phyloP scores from a whole-genome alignment of 202 grass and related monocot species.

The Digitaria exilis region DNA sequence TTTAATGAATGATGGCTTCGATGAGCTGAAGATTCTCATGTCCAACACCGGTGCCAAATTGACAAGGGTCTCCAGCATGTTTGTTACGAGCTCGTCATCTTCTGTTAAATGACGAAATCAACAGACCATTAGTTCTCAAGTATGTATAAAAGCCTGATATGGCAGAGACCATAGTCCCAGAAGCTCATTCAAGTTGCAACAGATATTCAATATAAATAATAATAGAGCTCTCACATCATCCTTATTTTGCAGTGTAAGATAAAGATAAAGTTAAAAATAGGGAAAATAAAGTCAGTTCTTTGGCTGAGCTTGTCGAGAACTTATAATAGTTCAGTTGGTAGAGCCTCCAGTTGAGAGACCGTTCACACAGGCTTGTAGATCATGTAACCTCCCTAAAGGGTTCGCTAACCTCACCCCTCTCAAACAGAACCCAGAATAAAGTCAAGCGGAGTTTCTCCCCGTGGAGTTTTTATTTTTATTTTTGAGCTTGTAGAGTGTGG shows the following conservation, averaged over 20 bases:
- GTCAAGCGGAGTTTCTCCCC: neutral
- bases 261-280: conserved; percentile 32
- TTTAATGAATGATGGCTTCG: conserved; percentile 89
- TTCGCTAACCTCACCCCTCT: neutral
- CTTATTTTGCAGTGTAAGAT: conserved; percentile 10
- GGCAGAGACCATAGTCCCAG: neutral
- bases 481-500: neutral
- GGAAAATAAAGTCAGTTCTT: conserved; percentile 8
- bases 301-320: neutral
- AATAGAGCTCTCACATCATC: neutral
- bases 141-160: neutral
- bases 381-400: neutral
- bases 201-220: neutral
- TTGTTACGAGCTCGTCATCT: conserved; percentile 97
- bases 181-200: conserved; percentile 8
- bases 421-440: too few relatives aligned
- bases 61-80: conserved; percentile 95
- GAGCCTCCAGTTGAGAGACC: neutral
- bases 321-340: neutral
- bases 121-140: conserved; percentile 27
- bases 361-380: neutral
- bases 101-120: conserved; percentile 65
- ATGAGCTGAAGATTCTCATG: conserved; percentile 93
- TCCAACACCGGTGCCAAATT: conserved; percentile 98
- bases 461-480: neutral